These are phyloP conservation scores for Garcia nutans DNA, from an alignment of 345 rosid species.

Conservation along the genomic window DNA sequence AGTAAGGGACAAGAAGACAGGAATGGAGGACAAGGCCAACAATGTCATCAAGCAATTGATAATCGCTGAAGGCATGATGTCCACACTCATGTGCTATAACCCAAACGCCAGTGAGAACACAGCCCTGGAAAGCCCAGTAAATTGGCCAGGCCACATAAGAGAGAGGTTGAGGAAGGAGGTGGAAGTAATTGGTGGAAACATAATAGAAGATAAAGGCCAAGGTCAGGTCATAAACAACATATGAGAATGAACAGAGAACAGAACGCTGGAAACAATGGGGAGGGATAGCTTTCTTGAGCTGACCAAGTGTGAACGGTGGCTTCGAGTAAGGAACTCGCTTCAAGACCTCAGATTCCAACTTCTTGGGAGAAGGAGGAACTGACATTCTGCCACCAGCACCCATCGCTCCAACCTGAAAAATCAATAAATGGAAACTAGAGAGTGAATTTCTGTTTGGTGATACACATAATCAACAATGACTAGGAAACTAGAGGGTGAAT, in stretches of 20 bases:
- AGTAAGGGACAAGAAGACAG: constrained; percentile 33
- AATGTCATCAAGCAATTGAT: constrained; percentile 26
- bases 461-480: background rate
- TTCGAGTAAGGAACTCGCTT: constrained; percentile 31
- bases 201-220: constrained; percentile 26
- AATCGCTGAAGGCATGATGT: constrained; percentile 39
- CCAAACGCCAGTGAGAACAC: constrained; percentile 34
- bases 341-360: constrained; percentile 10
- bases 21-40: constrained; percentile 33
- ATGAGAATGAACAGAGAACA: constrained; percentile 30
- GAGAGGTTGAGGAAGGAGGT: constrained; percentile 28
- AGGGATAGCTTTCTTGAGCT: constrained; percentile 36
- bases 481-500: no score
- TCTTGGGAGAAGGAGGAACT: constrained; percentile 10
- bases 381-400: constrained; percentile 37
- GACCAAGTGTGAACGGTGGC: constrained; percentile 39
- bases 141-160: constrained; percentile 37
- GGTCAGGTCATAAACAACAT: constrained; percentile 25
- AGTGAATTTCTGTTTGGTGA: background rate
- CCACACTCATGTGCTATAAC: constrained; percentile 42
- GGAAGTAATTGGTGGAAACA: constrained; percentile 33
- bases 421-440: background rate
- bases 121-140: constrained; percentile 36
- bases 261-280: constrained; percentile 37
- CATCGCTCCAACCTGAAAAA: constrained; percentile 27